phyloP scores from a whole-genome alignment of 495 filamentous ascomycete genomes.

The Pseudevernia furfuracea region DNA sequence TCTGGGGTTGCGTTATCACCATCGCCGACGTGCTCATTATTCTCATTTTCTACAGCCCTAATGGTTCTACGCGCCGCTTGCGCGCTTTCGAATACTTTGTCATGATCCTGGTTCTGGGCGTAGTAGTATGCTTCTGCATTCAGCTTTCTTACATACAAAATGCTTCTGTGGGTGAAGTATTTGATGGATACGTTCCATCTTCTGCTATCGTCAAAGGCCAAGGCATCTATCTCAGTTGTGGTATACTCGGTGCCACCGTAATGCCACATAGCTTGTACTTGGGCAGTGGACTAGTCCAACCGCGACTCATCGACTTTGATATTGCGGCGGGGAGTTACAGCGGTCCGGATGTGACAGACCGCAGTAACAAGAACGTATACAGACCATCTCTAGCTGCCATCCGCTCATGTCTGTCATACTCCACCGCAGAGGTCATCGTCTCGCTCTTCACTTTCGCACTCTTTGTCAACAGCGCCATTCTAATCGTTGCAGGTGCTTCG shows the following conservation, averaged over 20 bases:
- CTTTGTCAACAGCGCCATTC: slow-evolving; percentile 88
- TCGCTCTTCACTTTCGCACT: slow-evolving; percentile 87
- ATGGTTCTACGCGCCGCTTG: slow-evolving; percentile 62
- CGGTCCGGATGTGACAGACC: slow-evolving; percentile 25
- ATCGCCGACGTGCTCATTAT: slow-evolving; percentile 79
- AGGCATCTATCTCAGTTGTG: slow-evolving; percentile 81
- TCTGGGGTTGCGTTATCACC: slow-evolving; percentile 80
- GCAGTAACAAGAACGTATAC: slow-evolving; percentile 53
- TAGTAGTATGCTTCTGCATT: slow-evolving; percentile 86
- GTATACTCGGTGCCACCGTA: slow-evolving; percentile 86
- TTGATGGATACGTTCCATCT: slow-evolving; percentile 77
- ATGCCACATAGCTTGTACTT: slow-evolving; percentile 92
- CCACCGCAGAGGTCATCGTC: slow-evolving; percentile 63
- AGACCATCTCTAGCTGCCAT: slow-evolving; percentile 72
- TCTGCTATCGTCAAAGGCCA: slow-evolving; percentile 60
- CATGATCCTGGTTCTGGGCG: slow-evolving; percentile 67
- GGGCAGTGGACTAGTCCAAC: slow-evolving; percentile 81
- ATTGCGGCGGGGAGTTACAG: slow-evolving; percentile 46
- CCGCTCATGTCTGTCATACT: slow-evolving; percentile 69
- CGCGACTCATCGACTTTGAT: slow-evolving; percentile 75
- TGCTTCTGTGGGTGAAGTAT: slow-evolving; percentile 66
- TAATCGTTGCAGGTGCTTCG: slow-evolving; percentile 78
- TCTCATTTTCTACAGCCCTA: slow-evolving; percentile 75
- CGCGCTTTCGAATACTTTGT: slow-evolving; percentile 78
- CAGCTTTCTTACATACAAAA: slow-evolving; percentile 68